These are phyloP conservation scores for Aureobasidium sp. DNA, from an alignment of 2,329 filamentous ascomycete genomes.

Conservation along the genomic window DNA sequence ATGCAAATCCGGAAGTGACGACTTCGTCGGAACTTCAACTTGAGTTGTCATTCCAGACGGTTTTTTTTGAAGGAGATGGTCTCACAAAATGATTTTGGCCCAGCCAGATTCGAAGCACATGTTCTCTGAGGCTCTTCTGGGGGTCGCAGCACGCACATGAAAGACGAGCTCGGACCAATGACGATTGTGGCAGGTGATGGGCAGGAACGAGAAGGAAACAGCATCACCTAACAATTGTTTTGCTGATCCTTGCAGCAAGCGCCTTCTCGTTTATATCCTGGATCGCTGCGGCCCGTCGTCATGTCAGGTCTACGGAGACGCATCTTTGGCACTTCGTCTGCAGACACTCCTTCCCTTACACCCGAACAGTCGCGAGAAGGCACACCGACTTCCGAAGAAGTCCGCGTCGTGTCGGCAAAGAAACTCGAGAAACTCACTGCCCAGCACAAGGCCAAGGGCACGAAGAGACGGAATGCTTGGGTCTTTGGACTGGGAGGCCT, in stretches of 20 bases:
- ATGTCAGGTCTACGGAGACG: conserved; percentile 31
- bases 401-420: conserved; percentile 46
- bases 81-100: neutral
- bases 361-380: conserved; percentile 34
- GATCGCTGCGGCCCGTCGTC: neutral
- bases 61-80: neutral
- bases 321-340: conserved; percentile 27
- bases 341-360: conserved; percentile 14
- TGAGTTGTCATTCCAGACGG: neutral
- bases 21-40: neutral
- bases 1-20: conserved; percentile 32
- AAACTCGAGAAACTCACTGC: conserved; percentile 39
- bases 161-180: conserved; percentile 7
- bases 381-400: conserved; percentile 35
- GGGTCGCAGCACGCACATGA: conserved; percentile 9
- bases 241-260: conserved; percentile 4
- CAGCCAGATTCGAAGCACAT: neutral
- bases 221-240: neutral
- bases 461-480: conserved; percentile 68
- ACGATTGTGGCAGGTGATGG: conserved; percentile 3
- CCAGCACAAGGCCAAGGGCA: conserved; percentile 31
- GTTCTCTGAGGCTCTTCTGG: neutral
- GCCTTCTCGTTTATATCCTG: neutral
- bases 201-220: neutral
- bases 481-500: conserved; percentile 83